A percentile compares a stretch with the other conserved stretches of the same genome.
Evolutionary conservation across 139 green algal genomes (phyloP).

Genomic region (Picocystis salinarum): DNA sequence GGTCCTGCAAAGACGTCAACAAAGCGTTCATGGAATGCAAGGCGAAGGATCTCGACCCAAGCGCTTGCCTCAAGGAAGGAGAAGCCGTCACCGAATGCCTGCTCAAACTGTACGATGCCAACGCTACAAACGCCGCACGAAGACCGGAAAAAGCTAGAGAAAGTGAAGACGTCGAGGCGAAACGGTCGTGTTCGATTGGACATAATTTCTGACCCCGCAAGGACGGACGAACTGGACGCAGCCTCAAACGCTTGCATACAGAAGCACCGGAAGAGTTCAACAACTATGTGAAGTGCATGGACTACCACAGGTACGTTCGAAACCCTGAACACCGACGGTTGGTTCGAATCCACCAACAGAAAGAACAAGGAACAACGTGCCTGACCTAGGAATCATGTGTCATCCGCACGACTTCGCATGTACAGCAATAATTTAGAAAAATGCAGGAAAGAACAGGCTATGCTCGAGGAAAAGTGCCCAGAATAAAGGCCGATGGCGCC

Average conservation of each 20-base stretch:
- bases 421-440: conserved; percentile 1
- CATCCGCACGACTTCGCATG: not conserved
- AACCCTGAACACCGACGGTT: not conserved
- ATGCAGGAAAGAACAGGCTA: not conserved
- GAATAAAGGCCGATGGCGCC: too few species aligned
- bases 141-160: too few species aligned
- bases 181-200: too few species aligned
- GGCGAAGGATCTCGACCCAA: not conserved
- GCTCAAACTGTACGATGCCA: not conserved
- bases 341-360: not conserved
- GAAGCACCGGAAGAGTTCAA: not conserved
- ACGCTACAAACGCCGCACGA: too few species aligned
- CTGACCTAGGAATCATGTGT: too few species aligned
- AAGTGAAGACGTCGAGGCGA: too few species aligned
- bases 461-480: not conserved
- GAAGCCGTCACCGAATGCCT: conserved; percentile 4
- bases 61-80: conserved; percentile 7
- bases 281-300: not conserved
- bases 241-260: not conserved
- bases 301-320: conserved; percentile 1
- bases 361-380: too few species aligned
- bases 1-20: conserved; percentile 2
- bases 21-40: conserved; percentile 6
- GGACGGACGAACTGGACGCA: too few species aligned
- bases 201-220: too few species aligned